Conservation (phyloP, 2,329 filamentous ascomycete genomes). For the Coniochaeta pulveracea region DNA sequence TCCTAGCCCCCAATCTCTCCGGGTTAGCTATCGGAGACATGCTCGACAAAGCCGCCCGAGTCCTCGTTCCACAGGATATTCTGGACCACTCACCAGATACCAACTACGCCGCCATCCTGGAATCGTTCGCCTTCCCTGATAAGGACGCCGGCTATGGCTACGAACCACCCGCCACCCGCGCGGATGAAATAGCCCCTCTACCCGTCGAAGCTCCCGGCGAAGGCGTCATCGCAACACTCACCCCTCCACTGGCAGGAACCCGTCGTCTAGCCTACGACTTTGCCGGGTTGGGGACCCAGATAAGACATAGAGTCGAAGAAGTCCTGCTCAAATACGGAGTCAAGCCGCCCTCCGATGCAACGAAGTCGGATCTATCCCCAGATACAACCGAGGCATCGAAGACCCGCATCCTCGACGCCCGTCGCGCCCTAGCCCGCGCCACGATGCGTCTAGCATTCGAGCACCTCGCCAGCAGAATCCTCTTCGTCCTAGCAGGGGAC, state of each 20-base stretch:
- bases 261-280: constrained; percentile 61
- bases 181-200: constrained; percentile 41
- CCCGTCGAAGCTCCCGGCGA: constrained; percentile 40
- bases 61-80: constrained; percentile 53
- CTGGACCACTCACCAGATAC: constrained; percentile 42
- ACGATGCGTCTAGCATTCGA: constrained; percentile 78
- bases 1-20: constrained; percentile 55
- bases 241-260: constrained; percentile 46
- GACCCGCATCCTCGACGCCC: constrained; percentile 40
- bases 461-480: constrained; percentile 65
- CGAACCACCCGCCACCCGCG: constrained; percentile 41
- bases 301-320: too few relatives aligned
- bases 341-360: background rate
- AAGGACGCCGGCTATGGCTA: constrained; percentile 34
- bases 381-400: too few relatives aligned
- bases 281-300: constrained; percentile 53
- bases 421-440: constrained; percentile 57
- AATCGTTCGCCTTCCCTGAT: constrained; percentile 63
- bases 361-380: too few relatives aligned
- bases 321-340: background rate
- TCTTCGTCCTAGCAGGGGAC: constrained; percentile 32
- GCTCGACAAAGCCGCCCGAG: constrained; percentile 76
- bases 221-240: constrained; percentile 27
- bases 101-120: constrained; percentile 73
- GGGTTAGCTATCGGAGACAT: constrained; percentile 86